Base-by-base conservation (phyloP, 208 protist genomes). In the Acanthamoeba castellanii region DNA sequence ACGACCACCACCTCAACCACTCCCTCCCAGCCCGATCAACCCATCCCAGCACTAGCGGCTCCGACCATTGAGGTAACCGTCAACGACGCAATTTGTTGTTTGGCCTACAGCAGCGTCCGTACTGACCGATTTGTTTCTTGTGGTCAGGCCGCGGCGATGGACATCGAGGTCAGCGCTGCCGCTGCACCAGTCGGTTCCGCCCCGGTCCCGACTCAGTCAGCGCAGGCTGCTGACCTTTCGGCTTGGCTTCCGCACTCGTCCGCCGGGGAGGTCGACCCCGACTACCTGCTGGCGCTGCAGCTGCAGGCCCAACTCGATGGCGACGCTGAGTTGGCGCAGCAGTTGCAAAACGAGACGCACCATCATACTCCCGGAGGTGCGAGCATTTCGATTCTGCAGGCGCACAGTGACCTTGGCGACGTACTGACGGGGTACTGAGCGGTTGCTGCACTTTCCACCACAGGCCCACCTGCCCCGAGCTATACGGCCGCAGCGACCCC, bases 261-360 rank as follows among this genome's bases (percentile, higher is more conserved):
- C 11, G 32, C 66, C 9, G 25, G 66, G n/a, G 32, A 74, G n/a
- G 72, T 81, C 8, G 81, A 88, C 34, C 14, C 81, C 11, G 81
- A 88, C 81, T 64, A 66, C 45, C 27, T 88, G 22, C 81, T 88
- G 0, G 81, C 81, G 18, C 81, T 88, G 81, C 42, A 88, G 45
- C 81, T 88, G 9, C 52, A 55, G n/a, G 81, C 81, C 9, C 50
- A 88, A 42, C 81, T 88, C 45, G 52, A 88, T 27, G 52, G 72
- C 25, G 72, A 81, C 22, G 72, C 72, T 11, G 72, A 81, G 14
- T 45, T 81, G 27, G 72, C 72, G 4, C 72, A 81, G 32, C 72
- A 81, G 72, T 30, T 81, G 18, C 72, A 81, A 30, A 81, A 81
- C 72, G 34, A 81, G 22, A 14, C 37, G 8, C 14, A 81, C 32